Conservation (phyloP, 176 grass and related monocot genomes). For the Zoysia pacifica region DNA sequence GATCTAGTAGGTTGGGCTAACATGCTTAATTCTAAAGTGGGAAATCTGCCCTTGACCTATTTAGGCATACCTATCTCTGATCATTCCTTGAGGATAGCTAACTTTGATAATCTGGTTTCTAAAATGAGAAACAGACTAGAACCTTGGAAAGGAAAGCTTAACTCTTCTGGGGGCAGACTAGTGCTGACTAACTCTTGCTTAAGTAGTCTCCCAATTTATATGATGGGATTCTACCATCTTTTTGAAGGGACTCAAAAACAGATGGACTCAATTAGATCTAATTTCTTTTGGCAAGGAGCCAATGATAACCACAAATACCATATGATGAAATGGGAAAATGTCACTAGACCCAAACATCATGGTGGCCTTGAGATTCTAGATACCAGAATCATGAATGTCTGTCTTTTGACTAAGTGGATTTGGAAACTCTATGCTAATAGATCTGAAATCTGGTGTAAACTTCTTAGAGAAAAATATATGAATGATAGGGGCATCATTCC, state of each 20-base stretch:
- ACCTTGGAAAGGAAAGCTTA: not conserved
- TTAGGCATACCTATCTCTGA: not conserved
- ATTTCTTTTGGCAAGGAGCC: not conserved
- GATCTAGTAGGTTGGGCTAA: not conserved
- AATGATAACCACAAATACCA: not conserved
- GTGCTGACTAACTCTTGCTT: not conserved
- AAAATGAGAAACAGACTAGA: not conserved
- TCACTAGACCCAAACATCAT: not conserved
- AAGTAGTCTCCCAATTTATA: not conserved
- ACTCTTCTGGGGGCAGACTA: not conserved
- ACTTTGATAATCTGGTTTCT: fast-evolving
- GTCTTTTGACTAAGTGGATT: not conserved
- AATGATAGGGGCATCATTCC: not conserved
- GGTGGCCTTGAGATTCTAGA: not conserved
- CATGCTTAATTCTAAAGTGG: not conserved
- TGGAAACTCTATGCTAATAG: not conserved
- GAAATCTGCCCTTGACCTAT: not conserved
- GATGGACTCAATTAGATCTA: not conserved
- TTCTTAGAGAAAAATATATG: not conserved
- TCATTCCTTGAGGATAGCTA: fast-evolving
- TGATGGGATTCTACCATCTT: not conserved
- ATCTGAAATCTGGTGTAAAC: not conserved
- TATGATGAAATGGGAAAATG: not conserved
- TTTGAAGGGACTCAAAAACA: not conserved
- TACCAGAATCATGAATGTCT: not conserved